These are phyloP conservation scores for Tolypocladium amazonense DNA, from an alignment of 2,329 filamentous ascomycete species.

Conservation along the genomic window DNA sequence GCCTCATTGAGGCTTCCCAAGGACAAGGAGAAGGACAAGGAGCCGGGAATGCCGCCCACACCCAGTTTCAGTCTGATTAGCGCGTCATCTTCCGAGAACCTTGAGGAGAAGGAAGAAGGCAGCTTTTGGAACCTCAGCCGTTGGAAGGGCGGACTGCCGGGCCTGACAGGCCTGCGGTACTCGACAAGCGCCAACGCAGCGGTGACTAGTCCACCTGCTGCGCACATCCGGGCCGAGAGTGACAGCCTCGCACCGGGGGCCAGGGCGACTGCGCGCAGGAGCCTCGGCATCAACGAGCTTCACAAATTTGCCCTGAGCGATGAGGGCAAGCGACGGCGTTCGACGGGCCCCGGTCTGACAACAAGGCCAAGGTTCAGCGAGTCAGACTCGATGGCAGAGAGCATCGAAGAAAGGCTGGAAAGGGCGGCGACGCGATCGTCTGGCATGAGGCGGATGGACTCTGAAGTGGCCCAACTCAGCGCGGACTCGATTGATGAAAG, in stretches of 20 bases:
- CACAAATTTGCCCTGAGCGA: constrained; percentile 14
- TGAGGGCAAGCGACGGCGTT: constrained; percentile 16
- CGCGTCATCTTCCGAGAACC: constrained; percentile 21
- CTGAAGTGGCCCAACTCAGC: constrained; percentile 21
- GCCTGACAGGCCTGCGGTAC: constrained; percentile 23
- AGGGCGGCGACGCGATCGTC: constrained; percentile 1
- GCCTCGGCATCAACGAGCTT: constrained; percentile 18
- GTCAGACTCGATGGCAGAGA: constrained; percentile 8
- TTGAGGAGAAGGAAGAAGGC: constrained; percentile 30
- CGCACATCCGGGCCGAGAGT: constrained; percentile 25
- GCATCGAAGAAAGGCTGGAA: constrained; percentile 10
- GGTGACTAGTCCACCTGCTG: background rate
- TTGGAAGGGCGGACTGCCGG: constrained; percentile 34
- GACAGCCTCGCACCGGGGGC: constrained; percentile 22
- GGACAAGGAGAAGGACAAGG: constrained; percentile 12
- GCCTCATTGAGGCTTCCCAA: constrained; percentile 12
- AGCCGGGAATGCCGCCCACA: constrained; percentile 32
- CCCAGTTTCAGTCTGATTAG: constrained; percentile 43
- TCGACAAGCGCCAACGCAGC: constrained; percentile 12
- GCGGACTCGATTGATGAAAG: constrained; percentile 12
- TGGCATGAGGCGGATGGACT: constrained; percentile 21
- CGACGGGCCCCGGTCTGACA: constrained; percentile 13
- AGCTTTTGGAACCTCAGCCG: constrained; percentile 48
- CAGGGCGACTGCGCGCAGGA: constrained; percentile 16
- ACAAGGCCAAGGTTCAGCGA: constrained; percentile 10